Base-by-base conservation (phyloP, 2,329 filamentous ascomycete genomes). In the Tolypocladium tropicale region DNA sequence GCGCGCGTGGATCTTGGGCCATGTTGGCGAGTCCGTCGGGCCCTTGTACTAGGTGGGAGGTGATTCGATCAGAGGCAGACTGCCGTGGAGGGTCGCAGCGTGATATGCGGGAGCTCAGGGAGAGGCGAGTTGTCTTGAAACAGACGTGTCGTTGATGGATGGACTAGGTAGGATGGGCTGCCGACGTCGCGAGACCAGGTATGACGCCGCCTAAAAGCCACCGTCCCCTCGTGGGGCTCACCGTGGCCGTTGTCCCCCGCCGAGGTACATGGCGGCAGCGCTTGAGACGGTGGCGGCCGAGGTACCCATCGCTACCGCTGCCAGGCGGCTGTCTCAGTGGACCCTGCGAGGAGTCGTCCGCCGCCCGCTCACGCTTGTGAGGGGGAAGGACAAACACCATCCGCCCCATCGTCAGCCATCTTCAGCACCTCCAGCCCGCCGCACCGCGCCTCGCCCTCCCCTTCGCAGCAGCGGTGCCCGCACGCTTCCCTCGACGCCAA, bases 1-100 rank as follows among this genome's bases (percentile, higher is more conserved):
- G 78, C 61, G 84, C 86, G 70, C 86, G 84, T 60, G 89, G 89
- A 71, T 93, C 89, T 77, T 88, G 84, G 60, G 86, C 78, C 86
- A 91, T 91, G 65, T 34, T 63, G 59, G 56, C 43, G 58, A 53
- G 16, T 14, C 10, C 28, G 4, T 33, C 18, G 28, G 21, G 28
- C 46, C 33, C 46, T n/a, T 50, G 9, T 21, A 4, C 3, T 4
- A 30, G 12, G 28, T n/a, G 28, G 7, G 10, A 11, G 28, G 6
- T 0, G 46, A 0, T 11, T 16, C 41, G 11, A 12, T 16, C 41
- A 14, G 41, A 2, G 10, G 28, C 4, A 14, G 46, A 6, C 16
- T 32, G 28, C 21, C 46, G 46, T 33, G n/a, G 28, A 54, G 53
- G 32, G 18, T 55, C n/a, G 46, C 46, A 30, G 51, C 51, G 34